Evolutionary conservation across 1,284 basidiomycete species (phyloP).

Genomic region (Vanrija humicola): DNA sequence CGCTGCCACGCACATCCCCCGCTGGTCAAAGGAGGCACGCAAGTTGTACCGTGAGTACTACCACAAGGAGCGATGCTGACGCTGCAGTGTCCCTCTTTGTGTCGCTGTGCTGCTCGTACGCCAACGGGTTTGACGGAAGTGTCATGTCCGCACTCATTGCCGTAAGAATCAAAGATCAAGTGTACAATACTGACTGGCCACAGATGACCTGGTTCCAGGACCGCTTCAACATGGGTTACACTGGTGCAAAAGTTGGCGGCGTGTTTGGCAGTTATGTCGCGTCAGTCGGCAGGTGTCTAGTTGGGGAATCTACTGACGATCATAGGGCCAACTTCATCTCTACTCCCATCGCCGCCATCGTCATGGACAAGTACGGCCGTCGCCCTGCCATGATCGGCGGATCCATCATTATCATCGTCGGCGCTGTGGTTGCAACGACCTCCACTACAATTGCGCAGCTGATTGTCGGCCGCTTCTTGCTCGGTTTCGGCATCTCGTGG

Average conservation of each 20-base stretch:
- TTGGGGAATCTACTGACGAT: too few species aligned
- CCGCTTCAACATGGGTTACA: not conserved
- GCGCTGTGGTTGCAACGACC: constrained; percentile 39
- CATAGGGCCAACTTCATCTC: not conserved
- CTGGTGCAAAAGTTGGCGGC: not conserved
- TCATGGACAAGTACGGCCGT: constrained; percentile 53
- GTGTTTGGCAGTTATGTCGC: constrained; percentile 1
- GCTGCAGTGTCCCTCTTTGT: not conserved
- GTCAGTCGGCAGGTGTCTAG: too few species aligned
- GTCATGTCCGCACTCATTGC: not conserved
- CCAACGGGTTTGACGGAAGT: constrained; percentile 6
- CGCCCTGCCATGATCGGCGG: constrained; percentile 57
- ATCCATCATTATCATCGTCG: constrained; percentile 47
- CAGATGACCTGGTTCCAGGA: constrained; percentile 15
- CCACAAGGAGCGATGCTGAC: not conserved
- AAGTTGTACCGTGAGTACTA: constrained; percentile 24
- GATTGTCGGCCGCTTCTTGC: constrained; percentile 46
- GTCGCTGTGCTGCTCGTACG: not conserved
- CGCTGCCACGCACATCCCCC: constrained; percentile 19
- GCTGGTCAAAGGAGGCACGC: constrained; percentile 19
- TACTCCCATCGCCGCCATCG: constrained; percentile 3
- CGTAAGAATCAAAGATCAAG: not conserved
- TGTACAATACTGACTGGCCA: too few species aligned
- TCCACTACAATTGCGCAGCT: constrained; percentile 28
- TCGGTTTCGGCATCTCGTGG: constrained; percentile 48